Evolutionary conservation across 2,329 filamentous ascomycete species (phyloP).

Genomic region (Clonostachys chloroleuca): DNA sequence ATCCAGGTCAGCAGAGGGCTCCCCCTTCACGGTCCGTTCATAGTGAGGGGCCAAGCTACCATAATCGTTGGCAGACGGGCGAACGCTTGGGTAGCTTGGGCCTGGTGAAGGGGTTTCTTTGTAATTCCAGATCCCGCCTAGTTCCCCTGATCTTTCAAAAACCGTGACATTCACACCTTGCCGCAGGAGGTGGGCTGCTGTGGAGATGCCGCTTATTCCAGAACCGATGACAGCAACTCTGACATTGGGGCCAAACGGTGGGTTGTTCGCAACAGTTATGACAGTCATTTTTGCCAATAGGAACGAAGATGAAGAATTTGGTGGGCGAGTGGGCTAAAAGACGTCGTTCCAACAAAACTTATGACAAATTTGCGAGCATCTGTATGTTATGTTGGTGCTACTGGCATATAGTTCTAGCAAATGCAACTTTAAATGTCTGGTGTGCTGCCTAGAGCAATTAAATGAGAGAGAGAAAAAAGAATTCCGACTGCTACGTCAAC

Average conservation of each 20-base stretch:
- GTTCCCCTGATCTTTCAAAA: conserved; percentile 24
- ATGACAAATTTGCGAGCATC: too few species aligned
- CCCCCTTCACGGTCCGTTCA: background rate
- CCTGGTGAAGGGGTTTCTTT: conserved; percentile 19
- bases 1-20: background rate
- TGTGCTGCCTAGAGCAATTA: too few species aligned
- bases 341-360: too few species aligned
- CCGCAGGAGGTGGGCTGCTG: conserved; percentile 27
- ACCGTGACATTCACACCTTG: conserved; percentile 27
- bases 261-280: too few species aligned
- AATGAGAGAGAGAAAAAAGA: too few species aligned
- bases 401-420: too few species aligned
- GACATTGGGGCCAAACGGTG: conserved; percentile 4
- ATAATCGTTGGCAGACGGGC: conserved; percentile 18
- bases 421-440: too few species aligned
- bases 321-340: too few species aligned
- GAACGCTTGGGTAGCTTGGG: conserved; percentile 22
- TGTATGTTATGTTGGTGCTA: too few species aligned
- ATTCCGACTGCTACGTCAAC: too few species aligned
- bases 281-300: too few species aligned
- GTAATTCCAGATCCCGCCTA: conserved; percentile 33
- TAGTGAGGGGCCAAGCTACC: conserved; percentile 6
- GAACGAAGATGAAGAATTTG: too few species aligned
- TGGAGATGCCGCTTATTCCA: conserved; percentile 30
- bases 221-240: conserved; percentile 31